A percentile compares a stretch with the other conserved stretches of the same genome.
Evolutionary conservation across 2,329 filamentous ascomycete genomes (phyloP).

Genomic region (Fusarium keratoplasticum): DNA sequence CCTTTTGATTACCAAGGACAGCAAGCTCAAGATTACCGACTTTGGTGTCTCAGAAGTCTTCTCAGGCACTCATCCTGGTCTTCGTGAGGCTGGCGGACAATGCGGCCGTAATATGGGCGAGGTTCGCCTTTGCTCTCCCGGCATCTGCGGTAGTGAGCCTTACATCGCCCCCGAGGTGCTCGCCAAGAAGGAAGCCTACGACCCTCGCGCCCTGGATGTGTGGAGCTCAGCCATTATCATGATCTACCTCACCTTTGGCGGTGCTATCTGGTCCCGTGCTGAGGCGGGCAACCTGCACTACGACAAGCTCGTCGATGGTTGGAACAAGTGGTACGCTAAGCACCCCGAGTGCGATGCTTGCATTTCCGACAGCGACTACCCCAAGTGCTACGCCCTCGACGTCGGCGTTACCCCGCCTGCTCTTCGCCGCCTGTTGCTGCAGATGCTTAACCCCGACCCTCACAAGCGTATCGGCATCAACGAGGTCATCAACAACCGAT

Average conservation of each 20-base stretch:
- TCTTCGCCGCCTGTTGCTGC: conserved; percentile 77
- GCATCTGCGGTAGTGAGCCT: conserved; percentile 85
- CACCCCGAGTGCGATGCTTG: conserved; percentile 55
- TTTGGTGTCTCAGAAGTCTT: conserved; percentile 93
- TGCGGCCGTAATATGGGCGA: conserved; percentile 80
- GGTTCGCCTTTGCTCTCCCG: conserved; percentile 78
- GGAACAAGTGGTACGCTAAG: conserved; percentile 74
- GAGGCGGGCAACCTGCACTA: conserved; percentile 69
- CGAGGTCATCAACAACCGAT: conserved; percentile 77
- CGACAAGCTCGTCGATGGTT: conserved; percentile 72
- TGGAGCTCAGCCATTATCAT: conserved; percentile 90
- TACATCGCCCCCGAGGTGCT: conserved; percentile 91
- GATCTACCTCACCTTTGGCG: conserved; percentile 79
- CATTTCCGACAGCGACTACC: conserved; percentile 71
- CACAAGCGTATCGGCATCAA: conserved; percentile 75
- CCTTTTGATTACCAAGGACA: conserved; percentile 80
- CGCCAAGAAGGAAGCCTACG: conserved; percentile 71
- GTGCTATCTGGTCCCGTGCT: conserved; percentile 80
- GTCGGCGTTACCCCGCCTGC: conserved; percentile 72
- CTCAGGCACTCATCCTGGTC: conserved; percentile 81
- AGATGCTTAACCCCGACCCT: conserved; percentile 87
- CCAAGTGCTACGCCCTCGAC: conserved; percentile 74
- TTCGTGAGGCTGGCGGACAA: conserved; percentile 77
- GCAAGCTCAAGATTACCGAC: conserved; percentile 90
- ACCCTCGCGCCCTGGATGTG: conserved; percentile 84